A percentile compares a stretch with the other conserved stretches of the same genome.
Evolutionary conservation across 2,329 filamentous ascomycete genomes (phyloP).

Genomic region (Exophiala oligosperma): DNA sequence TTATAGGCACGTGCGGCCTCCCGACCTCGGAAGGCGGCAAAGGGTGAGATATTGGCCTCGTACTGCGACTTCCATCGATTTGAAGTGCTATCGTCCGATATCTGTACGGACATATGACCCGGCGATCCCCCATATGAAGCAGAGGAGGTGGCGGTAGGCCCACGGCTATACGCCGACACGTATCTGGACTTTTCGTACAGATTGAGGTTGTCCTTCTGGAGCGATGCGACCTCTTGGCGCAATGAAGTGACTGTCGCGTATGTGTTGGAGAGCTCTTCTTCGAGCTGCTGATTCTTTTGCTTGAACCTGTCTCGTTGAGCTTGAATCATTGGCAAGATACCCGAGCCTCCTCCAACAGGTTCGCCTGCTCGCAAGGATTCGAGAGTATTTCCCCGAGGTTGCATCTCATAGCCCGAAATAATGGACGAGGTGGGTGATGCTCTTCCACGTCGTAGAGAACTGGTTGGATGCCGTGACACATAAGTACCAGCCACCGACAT

Average conservation of each 20-base stretch:
- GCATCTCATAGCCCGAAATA: constrained; percentile 90
- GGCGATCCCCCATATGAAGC: constrained; percentile 63
- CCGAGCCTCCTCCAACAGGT: constrained; percentile 72
- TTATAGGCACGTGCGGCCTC: constrained; percentile 89
- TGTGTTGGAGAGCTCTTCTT: constrained; percentile 81
- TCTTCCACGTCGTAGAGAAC: constrained; percentile 65
- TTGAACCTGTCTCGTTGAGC: constrained; percentile 98
- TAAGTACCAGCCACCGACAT: constrained; percentile 94
- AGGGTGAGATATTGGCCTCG: constrained; percentile 92
- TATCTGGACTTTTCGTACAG: constrained; percentile 98
- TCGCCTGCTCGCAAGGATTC: constrained; percentile 65
- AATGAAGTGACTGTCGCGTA: constrained; percentile 82
- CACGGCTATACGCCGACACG: constrained; percentile 86
- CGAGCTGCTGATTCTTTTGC: constrained; percentile 87
- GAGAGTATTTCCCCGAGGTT: constrained; percentile 52
- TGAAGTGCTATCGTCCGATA: constrained; percentile 65
- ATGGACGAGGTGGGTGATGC: constrained; percentile 93
- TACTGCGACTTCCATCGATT: constrained; percentile 91
- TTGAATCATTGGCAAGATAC: constrained; percentile 96
- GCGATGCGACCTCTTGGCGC: constrained; percentile 82
- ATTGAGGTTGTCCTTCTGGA: constrained; percentile 94
- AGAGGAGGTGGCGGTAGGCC: constrained; percentile 59
- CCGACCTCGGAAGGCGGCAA: constrained; percentile 90
- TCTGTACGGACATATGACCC: constrained; percentile 64
- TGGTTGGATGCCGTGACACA: constrained; percentile 71